Conservation (phyloP, 176 grass and related monocot species). For the Panicum miliaceum region DNA sequence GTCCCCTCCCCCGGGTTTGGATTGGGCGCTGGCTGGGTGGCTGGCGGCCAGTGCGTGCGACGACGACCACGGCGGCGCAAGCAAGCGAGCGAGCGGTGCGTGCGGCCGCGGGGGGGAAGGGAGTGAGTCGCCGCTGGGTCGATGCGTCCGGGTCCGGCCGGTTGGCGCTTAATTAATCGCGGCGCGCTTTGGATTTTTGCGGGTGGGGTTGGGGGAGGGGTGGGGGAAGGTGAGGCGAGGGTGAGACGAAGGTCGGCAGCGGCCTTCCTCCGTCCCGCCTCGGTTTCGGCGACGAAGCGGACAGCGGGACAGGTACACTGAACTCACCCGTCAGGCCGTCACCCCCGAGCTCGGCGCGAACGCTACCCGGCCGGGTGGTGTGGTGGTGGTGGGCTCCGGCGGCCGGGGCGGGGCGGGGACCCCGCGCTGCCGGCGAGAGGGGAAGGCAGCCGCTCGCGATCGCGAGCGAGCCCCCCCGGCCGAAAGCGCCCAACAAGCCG, state of each 20-base stretch:
- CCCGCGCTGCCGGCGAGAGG: constrained; percentile 1
- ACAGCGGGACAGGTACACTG: constrained; percentile 42
- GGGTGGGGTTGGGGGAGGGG: not conserved
- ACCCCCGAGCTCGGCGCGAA: not conserved
- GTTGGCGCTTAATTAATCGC: not conserved
- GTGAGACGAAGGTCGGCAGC: constrained; percentile 30
- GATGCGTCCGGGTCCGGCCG: not conserved
- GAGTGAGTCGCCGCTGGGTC: too few species aligned
- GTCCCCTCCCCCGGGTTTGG: not conserved
- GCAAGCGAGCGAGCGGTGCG: constrained; percentile 13
- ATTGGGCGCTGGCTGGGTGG: constrained; percentile 10
- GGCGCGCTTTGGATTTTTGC: constrained; percentile 17
- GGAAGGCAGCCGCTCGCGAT: not conserved
- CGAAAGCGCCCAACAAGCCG: not conserved
- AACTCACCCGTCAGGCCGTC: not conserved
- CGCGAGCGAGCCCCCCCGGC: not conserved
- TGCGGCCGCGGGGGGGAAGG: not conserved
- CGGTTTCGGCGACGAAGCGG: constrained; percentile 8
- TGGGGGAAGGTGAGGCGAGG: constrained; percentile 37
- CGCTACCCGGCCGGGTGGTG: not conserved
- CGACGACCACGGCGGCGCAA: not conserved
- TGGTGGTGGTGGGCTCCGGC: constrained; percentile 1
- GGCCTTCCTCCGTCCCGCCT: not conserved
- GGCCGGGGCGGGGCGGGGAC: not conserved
- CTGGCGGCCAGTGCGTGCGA: constrained; percentile 7